These are phyloP conservation scores for Parachaetomium inaequale DNA, from an alignment of 495 filamentous ascomycete genomes.

Conservation along the genomic window DNA sequence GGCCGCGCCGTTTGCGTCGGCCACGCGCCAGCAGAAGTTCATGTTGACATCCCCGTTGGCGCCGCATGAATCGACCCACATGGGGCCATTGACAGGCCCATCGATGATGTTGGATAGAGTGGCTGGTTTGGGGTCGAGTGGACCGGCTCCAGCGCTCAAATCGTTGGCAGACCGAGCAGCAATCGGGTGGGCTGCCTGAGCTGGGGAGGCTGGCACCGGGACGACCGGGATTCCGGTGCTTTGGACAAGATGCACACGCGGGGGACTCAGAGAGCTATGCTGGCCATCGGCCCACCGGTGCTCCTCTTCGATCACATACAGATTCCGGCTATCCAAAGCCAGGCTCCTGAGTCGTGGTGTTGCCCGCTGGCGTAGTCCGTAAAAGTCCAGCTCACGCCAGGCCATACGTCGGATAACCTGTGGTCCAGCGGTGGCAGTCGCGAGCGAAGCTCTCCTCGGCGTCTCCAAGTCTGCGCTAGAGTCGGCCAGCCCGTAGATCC, in stretches of 20 bases:
- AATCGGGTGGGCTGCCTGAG: not conserved
- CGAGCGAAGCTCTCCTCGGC: slow-evolving; percentile 13
- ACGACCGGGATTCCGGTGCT: slow-evolving; percentile 55
- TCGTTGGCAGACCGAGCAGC: slow-evolving; percentile 3
- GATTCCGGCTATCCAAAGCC: slow-evolving; percentile 52
- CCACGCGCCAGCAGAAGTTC: slow-evolving; percentile 40
- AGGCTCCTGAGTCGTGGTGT: slow-evolving; percentile 52
- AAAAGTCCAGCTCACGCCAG: slow-evolving; percentile 54
- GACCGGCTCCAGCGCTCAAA: not conserved
- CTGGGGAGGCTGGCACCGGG: slow-evolving; percentile 5
- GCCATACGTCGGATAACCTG: slow-evolving; percentile 54
- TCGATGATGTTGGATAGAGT: slow-evolving; percentile 17
- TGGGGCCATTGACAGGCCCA: slow-evolving; percentile 46
- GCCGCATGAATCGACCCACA: slow-evolving; percentile 48
- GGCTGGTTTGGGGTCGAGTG: not conserved
- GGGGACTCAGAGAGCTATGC: slow-evolving; percentile 38
- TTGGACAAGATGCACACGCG: slow-evolving; percentile 44
- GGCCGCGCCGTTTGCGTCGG: not conserved
- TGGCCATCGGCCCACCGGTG: slow-evolving; percentile 48
- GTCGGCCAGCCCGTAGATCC: not conserved
- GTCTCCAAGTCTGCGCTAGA: not conserved
- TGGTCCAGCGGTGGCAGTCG: slow-evolving; percentile 36
- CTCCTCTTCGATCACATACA: slow-evolving; percentile 45
- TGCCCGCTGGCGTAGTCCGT: slow-evolving; percentile 55
- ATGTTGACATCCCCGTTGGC: slow-evolving; percentile 46